These are phyloP conservation scores for Cryomyces antarcticus DNA, from an alignment of 495 filamentous ascomycete species.

Conservation along the genomic window DNA sequence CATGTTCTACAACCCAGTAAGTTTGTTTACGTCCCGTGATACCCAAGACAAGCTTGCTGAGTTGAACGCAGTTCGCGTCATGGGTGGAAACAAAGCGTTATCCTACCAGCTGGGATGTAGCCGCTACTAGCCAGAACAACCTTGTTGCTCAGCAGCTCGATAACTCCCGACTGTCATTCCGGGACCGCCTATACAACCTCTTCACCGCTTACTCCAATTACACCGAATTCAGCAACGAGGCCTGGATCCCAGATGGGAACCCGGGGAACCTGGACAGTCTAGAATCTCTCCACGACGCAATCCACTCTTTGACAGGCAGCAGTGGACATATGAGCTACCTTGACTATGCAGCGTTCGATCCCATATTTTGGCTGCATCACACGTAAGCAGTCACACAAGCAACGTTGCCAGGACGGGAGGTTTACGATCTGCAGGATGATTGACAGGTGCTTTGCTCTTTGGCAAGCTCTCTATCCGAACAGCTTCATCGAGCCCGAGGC, in stretches of 20 bases:
- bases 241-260: constrained; percentile 22
- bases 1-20: constrained; percentile 23
- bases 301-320: constrained; percentile 33
- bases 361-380: constrained; percentile 52
- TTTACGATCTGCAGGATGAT: constrained; percentile 28
- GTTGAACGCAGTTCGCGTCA: constrained; percentile 19
- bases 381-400: constrained; percentile 9
- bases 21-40: constrained; percentile 4
- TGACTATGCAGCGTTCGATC: constrained; percentile 50
- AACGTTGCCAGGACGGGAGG: not conserved
- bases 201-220: constrained; percentile 38
- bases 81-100: constrained; percentile 30
- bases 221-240: constrained; percentile 35
- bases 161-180: constrained; percentile 22
- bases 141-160: constrained; percentile 28
- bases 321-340: constrained; percentile 49
- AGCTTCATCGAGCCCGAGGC: constrained; percentile 30
- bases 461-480: constrained; percentile 45
- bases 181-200: constrained; percentile 36
- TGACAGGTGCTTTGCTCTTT: constrained; percentile 50
- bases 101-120: constrained; percentile 21
- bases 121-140: constrained; percentile 30
- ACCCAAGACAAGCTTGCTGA: not conserved
- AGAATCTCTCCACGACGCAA: constrained; percentile 42
- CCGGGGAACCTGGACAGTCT: constrained; percentile 29